Percentiles rank a stretch among this genome's conserved stretches.
Conservation (phyloP, 164 flowering plant species). For the Warburgia ugandensis region DNA sequence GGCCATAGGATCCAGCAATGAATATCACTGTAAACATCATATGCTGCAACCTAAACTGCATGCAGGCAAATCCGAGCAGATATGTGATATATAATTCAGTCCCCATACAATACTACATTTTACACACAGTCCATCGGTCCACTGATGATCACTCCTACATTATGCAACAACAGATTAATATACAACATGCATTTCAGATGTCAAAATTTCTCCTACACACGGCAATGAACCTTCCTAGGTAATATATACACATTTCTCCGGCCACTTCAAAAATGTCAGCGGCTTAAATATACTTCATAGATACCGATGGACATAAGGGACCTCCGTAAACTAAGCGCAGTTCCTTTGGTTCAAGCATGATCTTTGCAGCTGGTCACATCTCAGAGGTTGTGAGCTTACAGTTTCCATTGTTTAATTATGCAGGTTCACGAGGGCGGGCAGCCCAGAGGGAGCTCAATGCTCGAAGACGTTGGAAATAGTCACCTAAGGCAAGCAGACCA, state of each 20-base stretch:
- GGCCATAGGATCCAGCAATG: no score
- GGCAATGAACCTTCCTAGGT: no score
- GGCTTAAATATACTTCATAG: slow-evolving; percentile 1
- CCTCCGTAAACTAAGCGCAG: background rate
- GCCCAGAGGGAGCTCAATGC: slow-evolving; percentile 74
- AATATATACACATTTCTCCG: slow-evolving; percentile 20
- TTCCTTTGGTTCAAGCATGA: slow-evolving; percentile 1
- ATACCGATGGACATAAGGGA: background rate
- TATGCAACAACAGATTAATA: no score
- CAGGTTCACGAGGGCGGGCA: slow-evolving; percentile 51
- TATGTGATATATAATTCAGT: no score
- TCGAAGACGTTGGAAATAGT: slow-evolving; percentile 77
- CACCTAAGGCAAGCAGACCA: slow-evolving; percentile 71
- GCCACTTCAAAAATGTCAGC: slow-evolving; percentile 7
- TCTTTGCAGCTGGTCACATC: background rate
- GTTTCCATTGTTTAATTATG: slow-evolving; percentile 18
- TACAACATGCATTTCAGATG: no score
- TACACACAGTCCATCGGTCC: no score
- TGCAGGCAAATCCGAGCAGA: no score
- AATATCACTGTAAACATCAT: no score
- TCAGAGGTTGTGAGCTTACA: background rate
- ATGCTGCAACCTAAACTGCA: no score
- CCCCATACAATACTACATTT: no score
- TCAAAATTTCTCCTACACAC: no score
- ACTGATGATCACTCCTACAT: no score